Conservation (phyloP, 2,329 filamentous ascomycete species). For the Ceratocystis papillata region DNA sequence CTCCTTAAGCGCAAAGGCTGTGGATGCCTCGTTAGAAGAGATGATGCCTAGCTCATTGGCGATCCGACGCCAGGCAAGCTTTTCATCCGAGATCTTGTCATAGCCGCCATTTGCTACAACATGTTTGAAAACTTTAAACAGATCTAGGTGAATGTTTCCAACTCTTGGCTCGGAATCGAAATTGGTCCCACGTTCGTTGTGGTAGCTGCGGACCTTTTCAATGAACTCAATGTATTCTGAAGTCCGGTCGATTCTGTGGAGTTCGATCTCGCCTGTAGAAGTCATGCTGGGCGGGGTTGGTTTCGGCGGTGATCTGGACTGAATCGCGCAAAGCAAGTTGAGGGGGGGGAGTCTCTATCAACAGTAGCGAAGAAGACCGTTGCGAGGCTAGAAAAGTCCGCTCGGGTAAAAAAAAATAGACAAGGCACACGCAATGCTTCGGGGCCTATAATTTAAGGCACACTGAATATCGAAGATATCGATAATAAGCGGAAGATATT, state of each 20-base stretch:
- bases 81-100: slow-evolving; percentile 71
- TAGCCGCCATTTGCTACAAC: slow-evolving; percentile 73
- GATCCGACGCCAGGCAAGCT: slow-evolving; percentile 74
- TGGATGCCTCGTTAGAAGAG: slow-evolving; percentile 64
- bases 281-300: slow-evolving; percentile 29
- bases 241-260: slow-evolving; percentile 46
- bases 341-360: neutral
- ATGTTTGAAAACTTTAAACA: slow-evolving; percentile 66
- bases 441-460: neutral
- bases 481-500: neutral
- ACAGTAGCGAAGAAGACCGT: neutral
- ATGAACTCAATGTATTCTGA: slow-evolving; percentile 73
- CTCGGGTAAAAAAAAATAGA: neutral
- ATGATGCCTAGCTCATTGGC: slow-evolving; percentile 65
- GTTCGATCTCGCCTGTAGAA: slow-evolving; percentile 32
- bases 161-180: slow-evolving; percentile 76
- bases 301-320: neutral
- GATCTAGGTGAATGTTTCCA: slow-evolving; percentile 62
- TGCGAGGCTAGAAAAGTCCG: neutral
- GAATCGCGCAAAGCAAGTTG: neutral
- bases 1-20: slow-evolving; percentile 76
- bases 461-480: neutral
- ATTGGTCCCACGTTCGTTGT: slow-evolving; percentile 65
- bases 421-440: neutral
- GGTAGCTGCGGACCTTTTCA: slow-evolving; percentile 58